A percentile compares a stretch with the other conserved stretches of the same genome.
Conservation (phyloP, 257 asterid species). For the Verbascum thapsus region DNA sequence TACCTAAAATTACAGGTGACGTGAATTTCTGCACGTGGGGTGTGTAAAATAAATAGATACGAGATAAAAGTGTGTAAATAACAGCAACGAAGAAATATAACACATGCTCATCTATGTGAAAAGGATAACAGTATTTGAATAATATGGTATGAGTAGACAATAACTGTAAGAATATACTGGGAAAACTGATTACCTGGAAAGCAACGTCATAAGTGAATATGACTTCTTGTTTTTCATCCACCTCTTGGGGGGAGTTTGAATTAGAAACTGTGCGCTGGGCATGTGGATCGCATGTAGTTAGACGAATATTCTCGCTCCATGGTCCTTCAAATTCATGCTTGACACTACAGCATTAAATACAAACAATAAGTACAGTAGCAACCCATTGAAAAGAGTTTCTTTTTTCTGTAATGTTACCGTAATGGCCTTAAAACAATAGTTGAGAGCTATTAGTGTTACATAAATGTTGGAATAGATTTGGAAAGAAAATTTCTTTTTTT, state of each 20-base stretch:
- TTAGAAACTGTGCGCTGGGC: constrained; percentile 51
- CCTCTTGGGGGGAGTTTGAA: constrained; percentile 69
- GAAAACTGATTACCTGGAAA: constrained; percentile 46
- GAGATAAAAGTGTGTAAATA: no score
- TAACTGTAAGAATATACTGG: neutral
- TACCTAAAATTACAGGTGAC: no score
- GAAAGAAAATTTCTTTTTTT: no score
- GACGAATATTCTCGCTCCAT: constrained; percentile 51
- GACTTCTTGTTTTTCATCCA: constrained; percentile 58
- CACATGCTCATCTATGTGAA: neutral
- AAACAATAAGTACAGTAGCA: constrained; percentile 19
- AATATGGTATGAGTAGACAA: neutral
- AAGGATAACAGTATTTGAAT: neutral
- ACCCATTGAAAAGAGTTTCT: neutral
- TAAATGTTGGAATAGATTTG: no score
- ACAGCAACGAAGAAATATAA: neutral
- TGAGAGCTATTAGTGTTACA: no score
- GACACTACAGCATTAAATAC: constrained; percentile 42
- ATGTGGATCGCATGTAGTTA: constrained; percentile 65
- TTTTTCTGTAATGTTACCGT: no score
- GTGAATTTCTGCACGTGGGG: no score
- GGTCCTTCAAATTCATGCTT: constrained; percentile 67
- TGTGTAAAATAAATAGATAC: no score
- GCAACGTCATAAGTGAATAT: constrained; percentile 69
- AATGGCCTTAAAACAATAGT: no score